Conservation (phyloP, 345 rosid species). For the Syzygium jambos region DNA sequence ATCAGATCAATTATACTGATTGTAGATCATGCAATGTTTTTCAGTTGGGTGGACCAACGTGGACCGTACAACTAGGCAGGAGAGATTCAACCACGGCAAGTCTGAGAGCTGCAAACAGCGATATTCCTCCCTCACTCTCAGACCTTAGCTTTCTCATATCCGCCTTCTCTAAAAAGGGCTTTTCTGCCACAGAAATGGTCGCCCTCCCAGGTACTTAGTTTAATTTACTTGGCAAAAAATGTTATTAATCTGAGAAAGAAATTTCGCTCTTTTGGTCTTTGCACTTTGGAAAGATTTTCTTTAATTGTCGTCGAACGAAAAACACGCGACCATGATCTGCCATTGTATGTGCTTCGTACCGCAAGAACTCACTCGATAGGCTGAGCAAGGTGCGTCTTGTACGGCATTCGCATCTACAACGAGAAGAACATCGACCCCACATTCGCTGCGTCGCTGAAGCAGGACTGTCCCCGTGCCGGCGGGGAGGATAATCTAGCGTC, state of each 20-base stretch:
- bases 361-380: constrained; percentile 31
- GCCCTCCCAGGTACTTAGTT: constrained; percentile 31
- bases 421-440: constrained; percentile 16
- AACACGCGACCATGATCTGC: background rate
- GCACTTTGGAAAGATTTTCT: background rate
- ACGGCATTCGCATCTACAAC: constrained; percentile 15
- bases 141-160: constrained; percentile 25
- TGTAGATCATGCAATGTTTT: background rate
- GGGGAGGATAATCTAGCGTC: constrained; percentile 5
- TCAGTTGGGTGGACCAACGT: constrained; percentile 39
- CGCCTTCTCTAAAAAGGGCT: constrained; percentile 30
- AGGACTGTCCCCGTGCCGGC: constrained; percentile 11
- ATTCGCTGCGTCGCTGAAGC: constrained; percentile 6
- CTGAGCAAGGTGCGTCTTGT: constrained; percentile 16
- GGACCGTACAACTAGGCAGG: constrained; percentile 39
- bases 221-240: background rate
- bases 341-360: background rate
- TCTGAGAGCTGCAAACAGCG: constrained; percentile 14
- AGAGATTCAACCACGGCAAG: constrained; percentile 36
- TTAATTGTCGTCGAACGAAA: background rate
- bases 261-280: background rate
- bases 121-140: constrained; percentile 21
- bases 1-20: background rate
- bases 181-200: constrained; percentile 25
- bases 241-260: background rate